phyloP scores from a whole-genome alignment of 2,329 filamentous ascomycete species.

The Colletotrichum spaethianum region DNA sequence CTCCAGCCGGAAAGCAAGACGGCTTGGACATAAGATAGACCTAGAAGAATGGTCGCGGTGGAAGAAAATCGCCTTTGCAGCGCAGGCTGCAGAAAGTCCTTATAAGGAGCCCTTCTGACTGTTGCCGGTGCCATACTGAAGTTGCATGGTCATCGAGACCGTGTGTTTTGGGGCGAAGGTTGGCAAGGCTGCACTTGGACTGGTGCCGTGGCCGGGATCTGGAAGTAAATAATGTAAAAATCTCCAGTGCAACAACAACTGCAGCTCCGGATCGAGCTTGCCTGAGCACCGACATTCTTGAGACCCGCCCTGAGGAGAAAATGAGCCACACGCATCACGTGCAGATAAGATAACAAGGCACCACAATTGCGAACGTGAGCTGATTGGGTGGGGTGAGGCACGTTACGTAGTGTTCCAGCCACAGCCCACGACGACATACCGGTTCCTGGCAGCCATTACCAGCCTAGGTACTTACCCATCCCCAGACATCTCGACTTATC shows the following conservation, averaged over 20 bases:
- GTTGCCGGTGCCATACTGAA: constrained; percentile 66
- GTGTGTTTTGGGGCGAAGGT: constrained; percentile 44
- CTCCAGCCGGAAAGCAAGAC: constrained; percentile 78
- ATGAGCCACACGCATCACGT: constrained; percentile 27
- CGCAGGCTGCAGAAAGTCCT: constrained; percentile 91
- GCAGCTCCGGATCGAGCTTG: constrained; percentile 26
- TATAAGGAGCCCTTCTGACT: constrained; percentile 76
- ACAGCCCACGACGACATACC: constrained; percentile 39
- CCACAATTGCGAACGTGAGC: constrained; percentile 7
- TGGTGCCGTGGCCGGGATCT: constrained; percentile 35
- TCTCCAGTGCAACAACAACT: constrained; percentile 40
- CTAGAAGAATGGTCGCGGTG: constrained; percentile 78
- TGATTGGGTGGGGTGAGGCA: constrained; percentile 31
- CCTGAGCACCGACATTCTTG: constrained; percentile 13
- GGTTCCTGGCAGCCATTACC: constrained; percentile 17
- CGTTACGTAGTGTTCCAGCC: constrained; percentile 39
- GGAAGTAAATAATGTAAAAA: constrained; percentile 46
- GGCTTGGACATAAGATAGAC: constrained; percentile 81
- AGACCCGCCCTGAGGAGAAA: constrained; percentile 7
- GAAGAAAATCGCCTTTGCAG: constrained; percentile 89
- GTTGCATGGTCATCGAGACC: constrained; percentile 59
- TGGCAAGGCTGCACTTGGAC: constrained; percentile 41
- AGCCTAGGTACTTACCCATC: not conserved
- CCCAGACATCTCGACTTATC: constrained; percentile 1
- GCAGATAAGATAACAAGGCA: constrained; percentile 32